Evolutionary conservation across 768 basidiomycete species (phyloP), one percentile per base, ranked within the genome.

Genomic region (Chiua virens): DNA sequence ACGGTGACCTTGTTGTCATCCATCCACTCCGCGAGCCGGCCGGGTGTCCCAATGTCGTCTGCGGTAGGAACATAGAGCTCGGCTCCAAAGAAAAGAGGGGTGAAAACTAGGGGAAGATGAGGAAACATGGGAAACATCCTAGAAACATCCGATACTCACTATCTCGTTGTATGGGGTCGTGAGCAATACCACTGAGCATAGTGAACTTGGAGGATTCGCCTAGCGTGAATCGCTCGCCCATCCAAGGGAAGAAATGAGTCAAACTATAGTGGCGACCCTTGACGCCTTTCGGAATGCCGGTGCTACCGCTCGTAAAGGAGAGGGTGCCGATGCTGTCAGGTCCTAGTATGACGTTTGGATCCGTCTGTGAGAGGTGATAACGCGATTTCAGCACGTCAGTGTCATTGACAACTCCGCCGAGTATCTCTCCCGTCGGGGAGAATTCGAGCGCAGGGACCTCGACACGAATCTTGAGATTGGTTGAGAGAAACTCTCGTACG

Each of bases 241-340:
- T 98, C 97, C 97, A 99, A 3, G 95, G 95, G 82, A 98, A 98
- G 79, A 98, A 99, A 67, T 98, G 97, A 0, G 97, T 99, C 57
- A 99, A 73, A 58, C 89, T 92, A 71, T 89, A 98, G 68, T 99
- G 97, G 40, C 97, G 76, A 0, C 97, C 97, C 54, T 81, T 82
- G 18, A 99, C 96, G n/a, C 96, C 96, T 73, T 99, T 98, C 0
- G 97, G 97, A 41, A 98, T 93, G 25, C 97, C 96, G 0, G 97
- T 99, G 60, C 91, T 94, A 47, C 97, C 97, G 59, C 89, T 94
- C 1, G 97, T 99, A 73, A 99, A 99, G 2, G 91, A 93, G 22
- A 99, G 73, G 0, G 97, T 99, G 0, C 90, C 97, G 27, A 95
- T 76, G 54, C 89, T 93, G 62, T 99, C 97, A 5, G 96, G 97